Evolutionary conservation across 352 stramenopile genomes (phyloP).

Genomic region (Phytopythium litorale): DNA sequence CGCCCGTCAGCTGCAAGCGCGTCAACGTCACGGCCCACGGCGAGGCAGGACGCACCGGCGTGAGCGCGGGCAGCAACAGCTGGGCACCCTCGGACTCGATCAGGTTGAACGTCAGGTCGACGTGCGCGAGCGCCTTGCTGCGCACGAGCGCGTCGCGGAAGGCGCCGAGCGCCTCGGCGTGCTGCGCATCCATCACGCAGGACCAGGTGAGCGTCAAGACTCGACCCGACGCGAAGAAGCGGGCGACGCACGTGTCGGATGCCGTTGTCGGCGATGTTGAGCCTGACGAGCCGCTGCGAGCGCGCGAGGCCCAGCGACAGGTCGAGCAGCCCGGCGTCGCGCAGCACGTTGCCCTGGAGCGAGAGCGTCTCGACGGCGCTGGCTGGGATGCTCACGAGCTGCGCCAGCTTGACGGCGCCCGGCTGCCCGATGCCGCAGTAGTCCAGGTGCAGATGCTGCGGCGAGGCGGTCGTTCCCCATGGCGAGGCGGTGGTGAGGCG

Average conservation of each 20-base stretch:
- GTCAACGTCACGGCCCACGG: background rate
- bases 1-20: background rate
- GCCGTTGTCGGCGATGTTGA: conserved; percentile 78
- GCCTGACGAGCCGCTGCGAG: conserved; percentile 42
- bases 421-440: conserved; percentile 49
- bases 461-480: background rate
- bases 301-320: conserved; percentile 70
- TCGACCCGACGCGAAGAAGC: background rate
- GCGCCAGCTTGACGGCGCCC: conserved; percentile 63
- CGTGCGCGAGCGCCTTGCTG: conserved; percentile 61
- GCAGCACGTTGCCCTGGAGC: conserved; percentile 55
- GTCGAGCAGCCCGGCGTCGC: conserved; percentile 56
- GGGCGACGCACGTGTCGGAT: conserved; percentile 56
- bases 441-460: conserved; percentile 73
- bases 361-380: conserved; percentile 58
- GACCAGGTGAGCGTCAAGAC: background rate
- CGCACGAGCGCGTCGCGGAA: conserved; percentile 64
- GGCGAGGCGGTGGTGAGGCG: background rate
- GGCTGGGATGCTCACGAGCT: conserved; percentile 55
- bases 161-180: conserved; percentile 37
- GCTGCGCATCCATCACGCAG: conserved; percentile 12
- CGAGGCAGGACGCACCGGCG: conserved; percentile 21
- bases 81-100: conserved; percentile 65
- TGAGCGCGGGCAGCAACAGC: conserved; percentile 53
- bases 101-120: conserved; percentile 77